These are phyloP conservation scores for Endocalyx cinctus DNA, from an alignment of 2,329 filamentous ascomycete genomes.

Conservation along the genomic window DNA sequence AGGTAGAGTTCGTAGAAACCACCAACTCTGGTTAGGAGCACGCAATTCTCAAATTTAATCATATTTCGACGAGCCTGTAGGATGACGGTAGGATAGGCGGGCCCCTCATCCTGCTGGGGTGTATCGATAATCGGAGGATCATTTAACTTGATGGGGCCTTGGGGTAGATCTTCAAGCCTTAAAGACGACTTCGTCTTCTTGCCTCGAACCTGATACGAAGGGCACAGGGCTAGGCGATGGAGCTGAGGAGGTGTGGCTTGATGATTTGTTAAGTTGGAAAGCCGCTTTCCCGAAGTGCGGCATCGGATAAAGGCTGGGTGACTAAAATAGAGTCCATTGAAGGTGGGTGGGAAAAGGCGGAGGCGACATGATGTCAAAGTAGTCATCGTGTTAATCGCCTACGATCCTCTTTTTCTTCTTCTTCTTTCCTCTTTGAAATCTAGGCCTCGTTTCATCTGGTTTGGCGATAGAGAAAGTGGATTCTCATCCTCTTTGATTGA, in stretches of 20 bases:
- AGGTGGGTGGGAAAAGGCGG: too few relatives aligned
- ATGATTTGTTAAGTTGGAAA: background rate
- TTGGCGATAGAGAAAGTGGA: too few relatives aligned
- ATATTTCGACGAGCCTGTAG: constrained; percentile 86
- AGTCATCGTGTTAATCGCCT: too few relatives aligned
- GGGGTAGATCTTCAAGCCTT: constrained; percentile 53
- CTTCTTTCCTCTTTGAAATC: too few relatives aligned
- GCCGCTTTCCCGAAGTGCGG: background rate
- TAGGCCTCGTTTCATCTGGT: too few relatives aligned
- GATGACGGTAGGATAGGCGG: constrained; percentile 78
- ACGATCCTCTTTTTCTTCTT: too few relatives aligned
- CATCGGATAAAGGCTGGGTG: background rate
- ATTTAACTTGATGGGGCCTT: constrained; percentile 36
- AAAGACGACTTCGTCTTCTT: constrained; percentile 53
- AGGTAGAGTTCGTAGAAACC: constrained; percentile 98
- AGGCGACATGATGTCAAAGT: too few relatives aligned
- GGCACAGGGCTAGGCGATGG: background rate
- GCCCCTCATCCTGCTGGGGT: constrained; percentile 37
- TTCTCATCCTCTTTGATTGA: too few relatives aligned
- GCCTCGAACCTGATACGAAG: constrained; percentile 33
- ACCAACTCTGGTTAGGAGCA: constrained; percentile 86
- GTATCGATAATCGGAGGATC: constrained; percentile 10
- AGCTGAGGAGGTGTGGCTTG: too few relatives aligned
- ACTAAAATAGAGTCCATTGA: too few relatives aligned
- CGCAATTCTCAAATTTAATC: constrained; percentile 83